A percentile compares a stretch with the other conserved stretches of the same genome.
Evolutionary conservation across 1,284 basidiomycete species (phyloP).

Genomic region (Trichosporon faecale): DNA sequence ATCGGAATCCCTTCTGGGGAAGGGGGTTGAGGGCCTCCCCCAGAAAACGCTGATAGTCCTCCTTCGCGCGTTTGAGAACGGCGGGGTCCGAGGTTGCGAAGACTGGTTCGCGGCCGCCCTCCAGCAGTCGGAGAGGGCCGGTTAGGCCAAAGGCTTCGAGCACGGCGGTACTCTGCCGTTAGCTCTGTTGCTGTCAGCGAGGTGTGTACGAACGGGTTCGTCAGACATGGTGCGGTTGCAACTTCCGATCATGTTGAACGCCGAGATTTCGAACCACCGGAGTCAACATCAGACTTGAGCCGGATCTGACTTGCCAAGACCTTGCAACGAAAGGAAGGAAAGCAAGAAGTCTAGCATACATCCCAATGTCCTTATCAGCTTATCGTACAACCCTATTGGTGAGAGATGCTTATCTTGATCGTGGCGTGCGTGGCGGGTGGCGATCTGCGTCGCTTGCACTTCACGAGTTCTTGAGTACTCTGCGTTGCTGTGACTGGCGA

Average conservation of each 20-base stretch:
- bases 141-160: neutral
- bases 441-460: neutral
- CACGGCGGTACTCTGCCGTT: neutral
- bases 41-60: neutral
- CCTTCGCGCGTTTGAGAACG: neutral
- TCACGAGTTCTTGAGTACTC: too few species aligned
- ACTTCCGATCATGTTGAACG: neutral
- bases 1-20: neutral
- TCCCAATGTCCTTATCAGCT: neutral
- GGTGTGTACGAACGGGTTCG: neutral
- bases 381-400: neutral
- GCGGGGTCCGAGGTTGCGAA: neutral
- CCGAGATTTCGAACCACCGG: neutral
- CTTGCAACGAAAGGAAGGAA: too few species aligned
- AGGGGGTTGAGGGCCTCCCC: neutral
- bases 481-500: too few species aligned
- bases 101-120: neutral
- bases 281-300: neutral
- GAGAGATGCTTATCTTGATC: neutral
- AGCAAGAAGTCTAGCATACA: neutral
- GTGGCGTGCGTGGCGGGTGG: neutral
- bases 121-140: neutral
- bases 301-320: neutral
- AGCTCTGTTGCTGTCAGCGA: neutral
- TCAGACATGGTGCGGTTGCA: neutral